phyloP scores from a whole-genome alignment of 257 asterid species.

The Nicotiana undulata region DNA sequence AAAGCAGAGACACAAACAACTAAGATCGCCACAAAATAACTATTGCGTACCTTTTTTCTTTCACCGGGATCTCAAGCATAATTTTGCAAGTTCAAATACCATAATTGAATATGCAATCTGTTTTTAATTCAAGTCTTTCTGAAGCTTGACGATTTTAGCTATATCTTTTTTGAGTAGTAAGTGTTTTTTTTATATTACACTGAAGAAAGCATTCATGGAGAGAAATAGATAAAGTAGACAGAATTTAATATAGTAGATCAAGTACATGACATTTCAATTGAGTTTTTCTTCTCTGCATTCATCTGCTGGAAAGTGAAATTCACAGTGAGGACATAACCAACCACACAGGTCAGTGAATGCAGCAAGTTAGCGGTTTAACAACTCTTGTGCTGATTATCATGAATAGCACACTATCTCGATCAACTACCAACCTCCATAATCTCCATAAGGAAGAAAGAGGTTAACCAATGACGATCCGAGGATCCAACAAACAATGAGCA shows the following conservation, averaged over 20 bases:
- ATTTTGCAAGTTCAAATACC: background rate
- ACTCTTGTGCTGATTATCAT: background rate
- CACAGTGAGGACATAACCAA: background rate
- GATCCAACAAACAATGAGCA: too few species aligned
- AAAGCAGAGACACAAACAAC: background rate
- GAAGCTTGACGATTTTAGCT: background rate
- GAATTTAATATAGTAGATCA: background rate
- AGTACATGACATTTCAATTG: background rate
- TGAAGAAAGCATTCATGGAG: background rate
- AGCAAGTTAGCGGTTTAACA: background rate
- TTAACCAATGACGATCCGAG: background rate
- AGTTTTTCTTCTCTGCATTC: background rate
- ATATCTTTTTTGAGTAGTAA: too few species aligned
- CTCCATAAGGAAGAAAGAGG: background rate
- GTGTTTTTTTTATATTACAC: background rate
- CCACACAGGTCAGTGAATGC: background rate
- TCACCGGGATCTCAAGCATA: background rate
- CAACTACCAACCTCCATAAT: background rate
- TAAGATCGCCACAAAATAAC: background rate
- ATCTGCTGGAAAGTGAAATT: background rate
- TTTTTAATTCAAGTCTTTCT: background rate
- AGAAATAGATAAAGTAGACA: background rate
- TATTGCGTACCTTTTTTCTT: background rate
- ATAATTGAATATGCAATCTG: background rate
- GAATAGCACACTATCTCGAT: background rate